Percentiles rank a stretch among this genome's conserved stretches.
These are phyloP conservation scores for Scutellaria barbata DNA, from an alignment of 257 asterid genomes.

Conservation along the genomic window DNA sequence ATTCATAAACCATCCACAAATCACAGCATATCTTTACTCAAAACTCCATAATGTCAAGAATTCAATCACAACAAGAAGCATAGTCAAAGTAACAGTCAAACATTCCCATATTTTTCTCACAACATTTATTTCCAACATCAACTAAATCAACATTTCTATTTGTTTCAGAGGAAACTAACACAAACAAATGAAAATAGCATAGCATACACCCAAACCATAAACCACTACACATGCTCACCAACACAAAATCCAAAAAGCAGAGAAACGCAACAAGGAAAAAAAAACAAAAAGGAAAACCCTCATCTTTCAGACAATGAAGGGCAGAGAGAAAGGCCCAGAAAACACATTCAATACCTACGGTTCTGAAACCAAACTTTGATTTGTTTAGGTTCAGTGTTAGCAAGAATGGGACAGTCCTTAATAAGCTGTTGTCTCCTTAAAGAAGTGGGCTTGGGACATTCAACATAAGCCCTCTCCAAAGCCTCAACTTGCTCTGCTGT, in stretches of 20 bases:
- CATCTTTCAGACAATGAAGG: conserved; percentile 8
- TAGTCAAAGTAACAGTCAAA: background rate
- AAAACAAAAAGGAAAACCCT: background rate
- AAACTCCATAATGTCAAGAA: background rate
- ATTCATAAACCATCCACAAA: background rate
- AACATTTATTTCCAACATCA: background rate
- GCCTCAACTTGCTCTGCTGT: conserved; percentile 96
- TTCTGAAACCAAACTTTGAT: conserved; percentile 98
- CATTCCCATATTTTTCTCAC: conserved; percentile 19
- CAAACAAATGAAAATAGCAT: conserved; percentile 5
- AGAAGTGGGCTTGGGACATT: conserved; percentile 89
- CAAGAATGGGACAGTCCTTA: conserved; percentile 70
- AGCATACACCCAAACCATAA: background rate
- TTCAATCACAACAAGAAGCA: background rate
- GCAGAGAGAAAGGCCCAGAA: background rate
- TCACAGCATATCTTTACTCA: background rate
- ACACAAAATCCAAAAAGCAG: background rate
- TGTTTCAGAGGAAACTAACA: background rate
- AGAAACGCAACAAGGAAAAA: background rate
- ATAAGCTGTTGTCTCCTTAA: conserved; percentile 84
- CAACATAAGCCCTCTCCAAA: conserved; percentile 76
- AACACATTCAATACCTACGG: conserved; percentile 55
- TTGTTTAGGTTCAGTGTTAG: conserved; percentile 88
- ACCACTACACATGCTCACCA: conserved; percentile 29
- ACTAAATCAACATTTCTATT: background rate